Evolutionary conservation across 257 asterid genomes (phyloP).

Genomic region (Galeopsis tetrahit): DNA sequence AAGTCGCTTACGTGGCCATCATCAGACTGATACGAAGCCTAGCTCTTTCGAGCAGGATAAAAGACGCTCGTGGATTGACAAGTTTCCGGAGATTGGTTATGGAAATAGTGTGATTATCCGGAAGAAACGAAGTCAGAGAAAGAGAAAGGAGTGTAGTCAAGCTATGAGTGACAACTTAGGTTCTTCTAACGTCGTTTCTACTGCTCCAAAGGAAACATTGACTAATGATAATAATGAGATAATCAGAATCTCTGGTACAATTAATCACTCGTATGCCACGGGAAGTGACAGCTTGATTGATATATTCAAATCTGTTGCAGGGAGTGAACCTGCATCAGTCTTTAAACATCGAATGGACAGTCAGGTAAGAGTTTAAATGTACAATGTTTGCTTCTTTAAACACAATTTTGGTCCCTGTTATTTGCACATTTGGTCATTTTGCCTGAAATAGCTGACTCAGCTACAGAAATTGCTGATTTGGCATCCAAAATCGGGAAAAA

Average conservation of each 20-base stretch:
- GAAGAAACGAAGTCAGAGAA: conserved; percentile 79
- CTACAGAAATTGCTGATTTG: no score
- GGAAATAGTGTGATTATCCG: conserved; percentile 51
- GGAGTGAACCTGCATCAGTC: conserved; percentile 66
- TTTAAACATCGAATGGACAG: conserved; percentile 92
- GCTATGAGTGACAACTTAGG: conserved; percentile 63
- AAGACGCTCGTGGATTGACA: background rate
- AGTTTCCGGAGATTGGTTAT: conserved; percentile 32
- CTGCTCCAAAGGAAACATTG: conserved; percentile 54
- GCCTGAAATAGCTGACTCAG: no score
- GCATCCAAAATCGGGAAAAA: no score
- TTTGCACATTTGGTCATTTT: no score
- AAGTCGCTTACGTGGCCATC: conserved; percentile 34
- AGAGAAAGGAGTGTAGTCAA: conserved; percentile 57
- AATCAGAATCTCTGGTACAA: conserved; percentile 31
- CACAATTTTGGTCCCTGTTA: no score
- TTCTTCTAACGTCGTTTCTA: conserved; percentile 41
- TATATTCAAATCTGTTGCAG: conserved; percentile 59
- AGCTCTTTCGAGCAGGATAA: conserved; percentile 28
- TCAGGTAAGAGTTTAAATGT: conserved; percentile 52
- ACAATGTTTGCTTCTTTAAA: no score
- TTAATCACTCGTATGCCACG: conserved; percentile 30
- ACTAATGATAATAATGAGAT: conserved; percentile 39
- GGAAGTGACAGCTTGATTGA: conserved; percentile 48
- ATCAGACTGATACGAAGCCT: conserved; percentile 38